Evolutionary conservation across 169 alveolate species (phyloP).

Genomic region (Plasmodium falciparum): DNA sequence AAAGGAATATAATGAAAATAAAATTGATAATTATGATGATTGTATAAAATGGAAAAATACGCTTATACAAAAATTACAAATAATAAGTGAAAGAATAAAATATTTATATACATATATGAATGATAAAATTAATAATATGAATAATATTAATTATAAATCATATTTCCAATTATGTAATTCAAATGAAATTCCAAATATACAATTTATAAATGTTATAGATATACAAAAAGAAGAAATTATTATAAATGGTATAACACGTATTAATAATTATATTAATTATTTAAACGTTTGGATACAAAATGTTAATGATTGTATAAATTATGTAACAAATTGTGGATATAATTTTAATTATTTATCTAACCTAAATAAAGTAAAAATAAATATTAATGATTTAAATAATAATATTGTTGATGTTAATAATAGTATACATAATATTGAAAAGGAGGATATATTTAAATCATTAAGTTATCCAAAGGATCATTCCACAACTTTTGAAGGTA

Average conservation of each 20-base stretch:
- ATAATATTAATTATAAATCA: slow-evolving; percentile 18
- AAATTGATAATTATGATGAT: not conserved
- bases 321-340: not conserved
- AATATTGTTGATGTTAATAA: slow-evolving; percentile 25
- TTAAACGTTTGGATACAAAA: slow-evolving; percentile 10
- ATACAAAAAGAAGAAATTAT: not conserved
- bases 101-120: slow-evolving; percentile 6
- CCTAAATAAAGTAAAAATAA: slow-evolving; percentile 12
- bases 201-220: not conserved
- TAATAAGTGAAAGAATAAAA: slow-evolving; percentile 12
- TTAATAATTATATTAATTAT: slow-evolving; percentile 24
- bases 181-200: not conserved
- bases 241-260: not conserved
- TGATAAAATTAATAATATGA: slow-evolving; percentile 43
- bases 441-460: not conserved
- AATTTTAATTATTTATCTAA: slow-evolving; percentile 41
- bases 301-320: slow-evolving; percentile 15
- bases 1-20: slow-evolving; percentile 38
- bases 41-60: not conserved
- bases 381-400: slow-evolving; percentile 21
- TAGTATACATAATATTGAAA: not conserved
- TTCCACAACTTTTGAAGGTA: not conserved
- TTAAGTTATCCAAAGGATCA: not conserved
- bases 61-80: slow-evolving; percentile 14
- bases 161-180: not conserved